These are phyloP conservation scores for Aspergillus sp. DNA, from an alignment of 2,329 filamentous ascomycete species.

Conservation along the genomic window DNA sequence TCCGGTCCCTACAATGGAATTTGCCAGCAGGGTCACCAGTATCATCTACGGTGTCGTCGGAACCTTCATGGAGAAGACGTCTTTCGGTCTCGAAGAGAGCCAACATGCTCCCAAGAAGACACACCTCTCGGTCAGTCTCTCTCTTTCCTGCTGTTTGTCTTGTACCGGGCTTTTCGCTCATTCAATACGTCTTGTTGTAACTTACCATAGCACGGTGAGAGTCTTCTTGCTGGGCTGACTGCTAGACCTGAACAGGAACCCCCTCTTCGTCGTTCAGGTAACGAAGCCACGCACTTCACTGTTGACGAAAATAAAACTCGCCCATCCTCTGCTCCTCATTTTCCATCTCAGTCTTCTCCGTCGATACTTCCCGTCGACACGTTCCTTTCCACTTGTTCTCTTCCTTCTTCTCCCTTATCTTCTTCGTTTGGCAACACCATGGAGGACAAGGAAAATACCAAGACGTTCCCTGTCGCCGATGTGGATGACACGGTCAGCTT, in stretches of 20 bases:
- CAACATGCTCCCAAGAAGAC: slow-evolving; percentile 26
- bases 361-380: background rate
- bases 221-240: background rate
- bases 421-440: background rate
- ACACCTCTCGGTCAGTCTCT: background rate
- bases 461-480: slow-evolving; percentile 17
- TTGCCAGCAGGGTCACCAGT: slow-evolving; percentile 11
- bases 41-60: slow-evolving; percentile 19
- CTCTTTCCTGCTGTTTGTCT: background rate
- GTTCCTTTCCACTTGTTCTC: background rate
- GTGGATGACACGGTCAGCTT: slow-evolving; percentile 32
- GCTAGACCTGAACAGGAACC: background rate
- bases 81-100: slow-evolving; percentile 19
- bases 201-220: background rate
- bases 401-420: background rate
- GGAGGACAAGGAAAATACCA: background rate
- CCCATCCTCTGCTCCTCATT: background rate
- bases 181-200: background rate
- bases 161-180: background rate
- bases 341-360: background rate
- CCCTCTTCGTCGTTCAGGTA: background rate
- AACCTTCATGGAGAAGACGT: slow-evolving; percentile 10
- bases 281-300: background rate
- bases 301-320: background rate
- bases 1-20: background rate